These are phyloP conservation scores for Annulohypoxylon bovei DNA, from an alignment of 495 filamentous ascomycete genomes.

Conservation along the genomic window DNA sequence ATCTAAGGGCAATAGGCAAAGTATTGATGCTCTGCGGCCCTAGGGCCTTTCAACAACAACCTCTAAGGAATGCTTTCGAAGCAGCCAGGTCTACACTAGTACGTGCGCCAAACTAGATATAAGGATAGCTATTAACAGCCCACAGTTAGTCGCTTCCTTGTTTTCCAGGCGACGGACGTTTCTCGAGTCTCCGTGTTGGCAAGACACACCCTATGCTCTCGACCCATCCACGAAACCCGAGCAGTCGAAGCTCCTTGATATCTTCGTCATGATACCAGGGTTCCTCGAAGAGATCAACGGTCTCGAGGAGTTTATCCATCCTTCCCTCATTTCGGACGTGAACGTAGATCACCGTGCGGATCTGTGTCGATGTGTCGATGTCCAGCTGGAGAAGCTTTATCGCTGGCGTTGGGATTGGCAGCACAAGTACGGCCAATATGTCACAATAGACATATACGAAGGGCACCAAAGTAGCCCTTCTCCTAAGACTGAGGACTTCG, in stretches of 20 bases:
- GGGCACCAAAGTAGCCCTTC: background rate
- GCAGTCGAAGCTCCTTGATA: constrained; percentile 34
- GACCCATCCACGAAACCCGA: constrained; percentile 28
- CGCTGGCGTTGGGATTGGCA: constrained; percentile 43
- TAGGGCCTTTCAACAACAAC: constrained; percentile 35
- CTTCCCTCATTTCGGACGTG: constrained; percentile 11
- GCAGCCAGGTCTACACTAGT: constrained; percentile 39
- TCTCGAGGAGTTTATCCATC: constrained; percentile 9
- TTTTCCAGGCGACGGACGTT: constrained; percentile 32
- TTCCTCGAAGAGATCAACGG: constrained; percentile 26
- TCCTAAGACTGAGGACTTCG: background rate
- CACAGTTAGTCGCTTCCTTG: constrained; percentile 30
- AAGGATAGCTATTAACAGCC: background rate
- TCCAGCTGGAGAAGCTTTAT: constrained; percentile 33
- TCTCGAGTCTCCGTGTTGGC: constrained; percentile 34
- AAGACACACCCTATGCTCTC: constrained; percentile 28
- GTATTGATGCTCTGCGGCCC: constrained; percentile 35
- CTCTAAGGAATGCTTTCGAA: constrained; percentile 39
- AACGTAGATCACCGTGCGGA: background rate
- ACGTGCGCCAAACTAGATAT: background rate
- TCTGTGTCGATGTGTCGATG: constrained; percentile 11
- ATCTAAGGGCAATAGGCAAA: constrained; percentile 35
- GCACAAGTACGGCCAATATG: constrained; percentile 19
- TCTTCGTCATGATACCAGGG: constrained; percentile 38
- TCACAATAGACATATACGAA: constrained; percentile 1